Evolutionary conservation across 495 filamentous ascomycete genomes (phyloP).

Genomic region (Aspergillus hancockii): DNA sequence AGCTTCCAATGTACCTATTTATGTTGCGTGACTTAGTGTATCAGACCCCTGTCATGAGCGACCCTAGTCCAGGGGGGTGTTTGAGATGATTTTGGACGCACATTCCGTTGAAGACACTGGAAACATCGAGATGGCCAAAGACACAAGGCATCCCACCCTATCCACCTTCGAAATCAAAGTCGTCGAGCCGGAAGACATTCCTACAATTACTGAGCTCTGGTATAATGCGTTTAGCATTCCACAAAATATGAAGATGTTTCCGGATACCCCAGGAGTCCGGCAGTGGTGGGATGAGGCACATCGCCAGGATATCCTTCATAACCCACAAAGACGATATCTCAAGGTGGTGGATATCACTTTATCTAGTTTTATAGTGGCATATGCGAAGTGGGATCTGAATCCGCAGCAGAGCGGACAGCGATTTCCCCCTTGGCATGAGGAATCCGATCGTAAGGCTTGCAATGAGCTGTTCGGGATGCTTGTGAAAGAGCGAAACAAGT

Average conservation of each 20-base stretch:
- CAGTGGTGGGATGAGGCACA: conserved; percentile 22
- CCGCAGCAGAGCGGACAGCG: conserved; percentile 13
- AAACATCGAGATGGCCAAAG: no score
- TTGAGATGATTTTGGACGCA: no score
- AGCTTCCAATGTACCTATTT: no score
- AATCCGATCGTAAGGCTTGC: conserved; percentile 14
- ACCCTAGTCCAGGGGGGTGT: no score
- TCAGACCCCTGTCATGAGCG: no score
- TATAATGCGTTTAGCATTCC: conserved; percentile 22
- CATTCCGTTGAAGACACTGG: no score
- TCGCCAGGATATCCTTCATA: conserved; percentile 15
- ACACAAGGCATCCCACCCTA: background rate
- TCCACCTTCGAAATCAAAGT: background rate
- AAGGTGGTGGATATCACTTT: conserved; percentile 18
- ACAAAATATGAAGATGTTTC: conserved; percentile 17
- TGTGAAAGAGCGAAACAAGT: conserved; percentile 6
- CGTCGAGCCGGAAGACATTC: conserved; percentile 20
- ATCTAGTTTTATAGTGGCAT: conserved; percentile 13
- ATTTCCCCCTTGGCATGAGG: conserved; percentile 20
- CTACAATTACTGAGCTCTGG: conserved; percentile 18
- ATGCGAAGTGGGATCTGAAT: conserved; percentile 26
- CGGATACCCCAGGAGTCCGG: conserved; percentile 25
- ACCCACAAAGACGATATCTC: conserved; percentile 26
- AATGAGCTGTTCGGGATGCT: conserved; percentile 13
- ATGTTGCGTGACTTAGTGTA: no score